phyloP scores from a whole-genome alignment of 1,139 yeast species.

The Scheffersomyces stambukii region DNA sequence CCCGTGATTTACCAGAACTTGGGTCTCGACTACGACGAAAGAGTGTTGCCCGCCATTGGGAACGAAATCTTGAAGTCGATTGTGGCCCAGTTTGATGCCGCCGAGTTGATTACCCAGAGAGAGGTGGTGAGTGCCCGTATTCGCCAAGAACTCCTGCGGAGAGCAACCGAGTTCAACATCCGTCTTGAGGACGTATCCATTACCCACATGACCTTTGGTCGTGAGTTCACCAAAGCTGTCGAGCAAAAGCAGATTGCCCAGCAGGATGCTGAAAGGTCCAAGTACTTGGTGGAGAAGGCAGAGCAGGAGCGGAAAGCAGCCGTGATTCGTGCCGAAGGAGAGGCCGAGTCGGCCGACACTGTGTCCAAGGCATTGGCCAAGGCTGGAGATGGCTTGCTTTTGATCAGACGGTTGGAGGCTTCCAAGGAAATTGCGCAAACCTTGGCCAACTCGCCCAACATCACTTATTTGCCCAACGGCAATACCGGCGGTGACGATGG shows the following conservation, averaged over 20 bases:
- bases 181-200: constrained; percentile 95
- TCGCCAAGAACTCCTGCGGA: constrained; percentile 75
- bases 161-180: constrained; percentile 88
- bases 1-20: constrained; percentile 86
- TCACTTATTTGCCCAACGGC: constrained; percentile 83
- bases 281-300: constrained; percentile 90
- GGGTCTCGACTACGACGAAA: constrained; percentile 94
- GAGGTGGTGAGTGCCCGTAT: constrained; percentile 91
- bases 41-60: constrained; percentile 95
- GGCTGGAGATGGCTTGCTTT: constrained; percentile 93
- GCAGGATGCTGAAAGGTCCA: constrained; percentile 98
- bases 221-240: constrained; percentile 96
- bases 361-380: constrained; percentile 90
- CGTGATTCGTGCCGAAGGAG: constrained; percentile 98
- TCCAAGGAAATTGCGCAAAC: constrained; percentile 92
- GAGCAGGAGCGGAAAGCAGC: constrained; percentile 96
- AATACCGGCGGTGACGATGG: constrained; percentile 25
- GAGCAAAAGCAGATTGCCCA: constrained; percentile 99
- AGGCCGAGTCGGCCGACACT: constrained; percentile 96
- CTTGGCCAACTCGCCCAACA: constrained; percentile 76
- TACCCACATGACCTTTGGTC: constrained; percentile 96
- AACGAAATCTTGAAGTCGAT: constrained; percentile 92
- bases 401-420: constrained; percentile 95
- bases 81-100: constrained; percentile 98
- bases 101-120: constrained; percentile 94